Conservation (phyloP, 2,329 filamentous ascomycete genomes). For the Botrytis byssoidea region DNA sequence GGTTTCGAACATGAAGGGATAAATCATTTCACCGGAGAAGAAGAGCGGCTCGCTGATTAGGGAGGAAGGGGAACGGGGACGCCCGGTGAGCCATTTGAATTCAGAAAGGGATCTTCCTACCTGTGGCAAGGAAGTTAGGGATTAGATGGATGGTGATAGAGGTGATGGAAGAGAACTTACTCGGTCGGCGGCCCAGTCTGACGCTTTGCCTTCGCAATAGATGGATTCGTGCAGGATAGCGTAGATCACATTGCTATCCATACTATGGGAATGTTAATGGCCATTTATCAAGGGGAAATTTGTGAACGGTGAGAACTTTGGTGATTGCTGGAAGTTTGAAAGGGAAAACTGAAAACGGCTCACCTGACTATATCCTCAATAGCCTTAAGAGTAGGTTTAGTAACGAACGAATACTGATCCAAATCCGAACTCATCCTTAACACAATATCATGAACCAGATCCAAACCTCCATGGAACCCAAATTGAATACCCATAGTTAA, state of each 20-base stretch:
- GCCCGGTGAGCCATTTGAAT: constrained; percentile 44
- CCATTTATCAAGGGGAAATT: too few species aligned
- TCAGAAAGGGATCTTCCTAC: constrained; percentile 14
- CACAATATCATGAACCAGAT: constrained; percentile 71
- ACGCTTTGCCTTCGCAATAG: constrained; percentile 69
- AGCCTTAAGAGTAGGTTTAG: constrained; percentile 64
- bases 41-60: constrained; percentile 56
- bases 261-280: neutral
- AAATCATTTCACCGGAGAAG: constrained; percentile 94
- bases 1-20: constrained; percentile 77
- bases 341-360: neutral
- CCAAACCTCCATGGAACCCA: constrained; percentile 75
- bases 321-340: neutral
- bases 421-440: constrained; percentile 71
- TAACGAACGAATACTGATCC: constrained; percentile 72
- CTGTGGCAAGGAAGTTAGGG: neutral
- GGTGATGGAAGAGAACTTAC: constrained; percentile 22
- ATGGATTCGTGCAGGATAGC: constrained; percentile 72
- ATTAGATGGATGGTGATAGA: neutral
- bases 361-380: constrained; percentile 56
- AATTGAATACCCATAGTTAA: constrained; percentile 76
- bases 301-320: too few species aligned
- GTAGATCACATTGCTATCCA: constrained; percentile 12
- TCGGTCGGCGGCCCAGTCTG: constrained; percentile 73
- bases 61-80: constrained; percentile 36